These are phyloP conservation scores for Mycothermus thermophilus DNA, from an alignment of 495 filamentous ascomycete genomes.

Conservation along the genomic window DNA sequence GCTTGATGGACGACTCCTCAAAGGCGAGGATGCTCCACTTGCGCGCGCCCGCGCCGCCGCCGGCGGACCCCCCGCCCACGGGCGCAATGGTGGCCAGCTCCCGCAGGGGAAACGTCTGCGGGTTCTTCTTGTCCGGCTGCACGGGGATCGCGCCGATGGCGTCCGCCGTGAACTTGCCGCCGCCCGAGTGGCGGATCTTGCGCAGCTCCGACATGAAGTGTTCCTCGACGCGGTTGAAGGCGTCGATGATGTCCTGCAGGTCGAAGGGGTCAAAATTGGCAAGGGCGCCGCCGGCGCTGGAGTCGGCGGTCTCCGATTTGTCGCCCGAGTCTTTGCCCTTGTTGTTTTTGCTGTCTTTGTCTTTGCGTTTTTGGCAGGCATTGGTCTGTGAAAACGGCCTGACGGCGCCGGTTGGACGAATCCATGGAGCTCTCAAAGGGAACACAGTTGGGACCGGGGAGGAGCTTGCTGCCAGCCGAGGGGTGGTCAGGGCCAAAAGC, in stretches of 20 bases:
- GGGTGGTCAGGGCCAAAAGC: too few relatives aligned
- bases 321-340: not conserved
- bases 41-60: too few relatives aligned
- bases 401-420: not conserved
- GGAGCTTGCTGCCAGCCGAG: too few relatives aligned
- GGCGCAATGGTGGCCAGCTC: conserved; percentile 68
- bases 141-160: conserved; percentile 52
- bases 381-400: conserved; percentile 7
- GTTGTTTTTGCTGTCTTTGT: conserved; percentile 2
- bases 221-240: conserved; percentile 43
- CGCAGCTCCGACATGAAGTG: conserved; percentile 49
- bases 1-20: conserved; percentile 47
- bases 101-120: conserved; percentile 40
- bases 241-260: conserved; percentile 46
- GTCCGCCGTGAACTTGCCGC: conserved; percentile 57
- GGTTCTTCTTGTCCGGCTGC: conserved; percentile 35
- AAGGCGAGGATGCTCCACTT: conserved; percentile 49
- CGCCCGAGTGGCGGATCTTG: conserved; percentile 37
- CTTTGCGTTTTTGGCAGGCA: conserved; percentile 3
- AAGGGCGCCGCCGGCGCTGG: conserved; percentile 4
- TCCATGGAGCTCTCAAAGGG: not conserved
- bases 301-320: not conserved
- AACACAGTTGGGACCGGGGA: not conserved
- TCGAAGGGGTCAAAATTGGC: conserved; percentile 48
- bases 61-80: conserved; percentile 53